Evolutionary conservation across 805 yeast genomes (phyloP).

Genomic region (Wickerhamiella musiphila): DNA sequence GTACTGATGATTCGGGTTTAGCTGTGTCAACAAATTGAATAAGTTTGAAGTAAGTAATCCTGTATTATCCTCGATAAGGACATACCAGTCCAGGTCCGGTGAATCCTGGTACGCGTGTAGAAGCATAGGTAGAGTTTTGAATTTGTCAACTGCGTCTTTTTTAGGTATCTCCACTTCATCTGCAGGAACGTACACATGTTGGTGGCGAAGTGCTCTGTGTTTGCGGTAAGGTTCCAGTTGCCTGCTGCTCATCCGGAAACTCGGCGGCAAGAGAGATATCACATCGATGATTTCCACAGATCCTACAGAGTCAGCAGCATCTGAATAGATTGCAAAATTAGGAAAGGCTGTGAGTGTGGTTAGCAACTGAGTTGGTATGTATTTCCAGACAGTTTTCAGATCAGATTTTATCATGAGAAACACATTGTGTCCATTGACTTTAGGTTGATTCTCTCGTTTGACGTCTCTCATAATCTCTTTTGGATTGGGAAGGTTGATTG

Average conservation of each 20-base stretch:
- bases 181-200: slow-evolving; percentile 12
- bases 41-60: slow-evolving; percentile 8
- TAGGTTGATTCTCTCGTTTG: background rate
- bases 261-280: slow-evolving; percentile 7
- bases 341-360: slow-evolving; percentile 15
- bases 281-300: slow-evolving; percentile 16
- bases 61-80: slow-evolving; percentile 10
- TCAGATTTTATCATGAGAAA: slow-evolving; percentile 14
- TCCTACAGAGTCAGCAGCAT: slow-evolving; percentile 14
- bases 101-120: slow-evolving; percentile 11
- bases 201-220: slow-evolving; percentile 11
- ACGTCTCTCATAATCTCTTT: too few relatives aligned
- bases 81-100: slow-evolving; percentile 14
- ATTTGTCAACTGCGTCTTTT: slow-evolving; percentile 11
- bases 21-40: slow-evolving; percentile 5
- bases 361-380: slow-evolving; percentile 15
- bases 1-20: slow-evolving; percentile 8
- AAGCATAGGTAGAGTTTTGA: slow-evolving; percentile 15
- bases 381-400: slow-evolving; percentile 14
- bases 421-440: slow-evolving; percentile 7
- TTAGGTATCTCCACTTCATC: slow-evolving; percentile 9
- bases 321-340: slow-evolving; percentile 13
- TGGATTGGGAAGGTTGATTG: too few relatives aligned
- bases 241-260: slow-evolving; percentile 3
- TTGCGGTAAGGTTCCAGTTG: slow-evolving; percentile 14